These are phyloP conservation scores for Kurtzmaniella cleridarum DNA, from an alignment of 805 yeast genomes.

Conservation along the genomic window DNA sequence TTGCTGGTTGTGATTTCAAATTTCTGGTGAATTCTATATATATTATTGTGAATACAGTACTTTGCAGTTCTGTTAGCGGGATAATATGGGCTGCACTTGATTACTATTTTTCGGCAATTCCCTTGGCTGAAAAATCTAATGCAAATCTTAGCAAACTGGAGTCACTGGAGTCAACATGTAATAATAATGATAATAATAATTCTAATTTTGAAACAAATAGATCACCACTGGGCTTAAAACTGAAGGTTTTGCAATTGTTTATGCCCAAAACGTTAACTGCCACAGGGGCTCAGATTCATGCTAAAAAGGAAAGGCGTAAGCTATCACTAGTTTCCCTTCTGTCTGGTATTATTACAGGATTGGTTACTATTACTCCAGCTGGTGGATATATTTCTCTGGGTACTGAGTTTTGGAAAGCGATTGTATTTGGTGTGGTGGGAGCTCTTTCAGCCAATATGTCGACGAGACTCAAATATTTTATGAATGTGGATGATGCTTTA, in stretches of 20 bases:
- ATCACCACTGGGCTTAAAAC: background rate
- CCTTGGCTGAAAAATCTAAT: constrained; percentile 22
- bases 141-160: background rate
- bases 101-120: constrained; percentile 33
- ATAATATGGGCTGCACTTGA: constrained; percentile 34
- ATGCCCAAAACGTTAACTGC: background rate
- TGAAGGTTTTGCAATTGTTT: background rate
- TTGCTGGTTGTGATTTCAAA: constrained; percentile 39
- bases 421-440: constrained; percentile 36
- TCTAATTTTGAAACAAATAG: no score
- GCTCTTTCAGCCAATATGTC: constrained; percentile 31
- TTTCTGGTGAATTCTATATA: constrained; percentile 27
- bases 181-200: no score
- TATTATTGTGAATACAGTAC: constrained; percentile 26
- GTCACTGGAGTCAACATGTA: background rate
- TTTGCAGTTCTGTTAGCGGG: constrained; percentile 31
- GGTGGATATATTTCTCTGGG: constrained; percentile 36
- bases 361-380: constrained; percentile 39
- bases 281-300: background rate
- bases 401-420: constrained; percentile 34
- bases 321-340: constrained; percentile 34
- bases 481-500: constrained; percentile 37
- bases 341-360: constrained; percentile 37
- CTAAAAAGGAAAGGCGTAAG: constrained; percentile 16
- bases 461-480: constrained; percentile 34